A percentile compares a stretch with the other conserved stretches of the same genome.
phyloP scores from a whole-genome alignment of 148 eudicot genomes.

The Camellia sinensis region DNA sequence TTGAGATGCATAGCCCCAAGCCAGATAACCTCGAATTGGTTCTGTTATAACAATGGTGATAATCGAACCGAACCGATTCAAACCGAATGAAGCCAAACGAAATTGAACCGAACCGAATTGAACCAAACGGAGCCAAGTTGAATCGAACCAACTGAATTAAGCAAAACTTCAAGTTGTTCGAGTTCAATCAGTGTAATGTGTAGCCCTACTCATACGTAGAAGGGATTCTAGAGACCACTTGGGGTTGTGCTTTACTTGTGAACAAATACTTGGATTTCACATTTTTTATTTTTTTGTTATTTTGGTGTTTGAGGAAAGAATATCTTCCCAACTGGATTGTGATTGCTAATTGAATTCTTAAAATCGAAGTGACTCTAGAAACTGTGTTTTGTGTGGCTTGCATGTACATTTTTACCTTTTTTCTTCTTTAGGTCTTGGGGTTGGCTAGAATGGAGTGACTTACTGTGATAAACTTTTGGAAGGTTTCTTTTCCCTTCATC shows the following conservation, averaged over 20 bases:
- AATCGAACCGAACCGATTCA: too few relatives aligned
- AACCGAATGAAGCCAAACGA: too few relatives aligned
- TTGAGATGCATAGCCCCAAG: too few relatives aligned
- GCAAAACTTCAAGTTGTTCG: not conserved
- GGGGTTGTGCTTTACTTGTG: not conserved
- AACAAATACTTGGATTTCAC: not conserved
- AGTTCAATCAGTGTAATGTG: not conserved
- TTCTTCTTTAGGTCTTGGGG: not conserved
- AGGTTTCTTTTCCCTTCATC: not conserved
- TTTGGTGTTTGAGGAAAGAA: not conserved
- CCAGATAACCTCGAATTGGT: too few relatives aligned
- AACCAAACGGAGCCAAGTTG: too few relatives aligned
- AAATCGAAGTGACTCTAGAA: not conserved
- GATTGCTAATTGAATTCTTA: not conserved
- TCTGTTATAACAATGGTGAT: too few relatives aligned
- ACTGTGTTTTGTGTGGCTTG: not conserved
- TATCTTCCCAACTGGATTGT: not conserved
- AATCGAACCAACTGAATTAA: too few relatives aligned
- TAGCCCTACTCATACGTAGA: not conserved
- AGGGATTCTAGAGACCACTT: not conserved
- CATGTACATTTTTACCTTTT: not conserved
- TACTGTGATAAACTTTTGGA: not conserved
- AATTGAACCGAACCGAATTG: too few relatives aligned
- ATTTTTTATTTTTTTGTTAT: not conserved
- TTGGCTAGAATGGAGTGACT: not conserved